Evolutionary conservation across 768 basidiomycete species (phyloP), one percentile per base, ranked within the genome.

Genomic region (Kondoa malvinella): DNA sequence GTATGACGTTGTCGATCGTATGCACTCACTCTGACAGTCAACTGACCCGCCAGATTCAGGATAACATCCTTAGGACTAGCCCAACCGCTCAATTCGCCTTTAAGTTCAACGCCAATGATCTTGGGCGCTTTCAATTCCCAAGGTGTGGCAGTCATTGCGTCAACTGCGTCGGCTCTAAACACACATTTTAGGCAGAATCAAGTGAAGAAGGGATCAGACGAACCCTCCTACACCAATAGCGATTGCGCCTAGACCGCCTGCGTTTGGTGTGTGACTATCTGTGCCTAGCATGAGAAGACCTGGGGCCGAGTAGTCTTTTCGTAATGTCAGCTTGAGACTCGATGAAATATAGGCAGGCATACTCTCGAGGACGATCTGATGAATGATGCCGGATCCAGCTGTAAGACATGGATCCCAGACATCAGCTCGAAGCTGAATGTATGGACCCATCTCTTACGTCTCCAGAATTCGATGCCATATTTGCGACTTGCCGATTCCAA

Each of bases 201-300:
- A 63, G 56, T 14, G 16, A 8, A 8, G 12, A 50, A 50, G 8
- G 40, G 8, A 21, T 50, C 12, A 50, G 12, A 50, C 40, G 8
- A 8, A 50, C 66, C 95, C 95, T 69, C 95, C 95, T n/a, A 99
- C 94, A 64, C 95, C 95, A 66, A 97, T 95, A 2, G 95, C 95
- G 69, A 99, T 83, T 81, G 92, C 83, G 14, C 95, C 94, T 64
- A 99, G 83, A 31, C 95, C 95, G 66, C 94, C 92, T 64, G 95
- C 95, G 76, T 99, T 97, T 0, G 95, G 95, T 1, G 95, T 97
- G 77, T 99, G 95, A 27, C 89, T 92, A 77, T 97, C 94, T 85
- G 77, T 71, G 59, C 78, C 80, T 56, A 79, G 73, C 77, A 79
- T 78, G 64, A 79, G 72, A n/a, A 77, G 67, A 59, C 78, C 79